A percentile compares a stretch with the other conserved stretches of the same genome.
These are phyloP conservation scores for Leccinum olivaceoglutinosum DNA, from an alignment of 1,284 basidiomycete genomes.

Conservation along the genomic window DNA sequence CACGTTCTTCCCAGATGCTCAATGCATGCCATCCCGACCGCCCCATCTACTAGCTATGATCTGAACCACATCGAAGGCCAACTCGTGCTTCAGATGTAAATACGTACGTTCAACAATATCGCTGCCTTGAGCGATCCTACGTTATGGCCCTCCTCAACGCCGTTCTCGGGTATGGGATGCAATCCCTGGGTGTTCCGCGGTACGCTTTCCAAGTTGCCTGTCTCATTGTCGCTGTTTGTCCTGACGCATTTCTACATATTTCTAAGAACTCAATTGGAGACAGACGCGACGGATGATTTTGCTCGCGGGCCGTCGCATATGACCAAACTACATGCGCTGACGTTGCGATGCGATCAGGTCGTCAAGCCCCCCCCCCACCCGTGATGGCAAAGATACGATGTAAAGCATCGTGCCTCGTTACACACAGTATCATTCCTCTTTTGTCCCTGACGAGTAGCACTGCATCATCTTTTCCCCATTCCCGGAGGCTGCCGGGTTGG, in stretches of 20 bases:
- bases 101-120: conserved; percentile 59
- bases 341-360: conserved; percentile 54
- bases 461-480: no score
- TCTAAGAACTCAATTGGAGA: conserved; percentile 72
- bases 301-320: conserved; percentile 55
- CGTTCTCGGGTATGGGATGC: conserved; percentile 36
- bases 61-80: conserved; percentile 59
- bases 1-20: no score
- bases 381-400: no score
- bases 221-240: not conserved
- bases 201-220: not conserved
- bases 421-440: no score
- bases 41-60: conserved; percentile 36
- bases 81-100: conserved; percentile 65
- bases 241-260: conserved; percentile 38
- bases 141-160: conserved; percentile 61
- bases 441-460: no score
- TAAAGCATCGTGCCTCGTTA: no score
- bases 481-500: no score
- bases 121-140: conserved; percentile 60
- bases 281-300: conserved; percentile 68
- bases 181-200: conserved; percentile 57
- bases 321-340: conserved; percentile 53
- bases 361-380: conserved; percentile 30
- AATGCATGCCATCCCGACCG: no score